Evolutionary conservation across 2,329 filamentous ascomycete species (phyloP), one percentile per base, ranked within the genome.

Genomic region (Xylariales sp.): DNA sequence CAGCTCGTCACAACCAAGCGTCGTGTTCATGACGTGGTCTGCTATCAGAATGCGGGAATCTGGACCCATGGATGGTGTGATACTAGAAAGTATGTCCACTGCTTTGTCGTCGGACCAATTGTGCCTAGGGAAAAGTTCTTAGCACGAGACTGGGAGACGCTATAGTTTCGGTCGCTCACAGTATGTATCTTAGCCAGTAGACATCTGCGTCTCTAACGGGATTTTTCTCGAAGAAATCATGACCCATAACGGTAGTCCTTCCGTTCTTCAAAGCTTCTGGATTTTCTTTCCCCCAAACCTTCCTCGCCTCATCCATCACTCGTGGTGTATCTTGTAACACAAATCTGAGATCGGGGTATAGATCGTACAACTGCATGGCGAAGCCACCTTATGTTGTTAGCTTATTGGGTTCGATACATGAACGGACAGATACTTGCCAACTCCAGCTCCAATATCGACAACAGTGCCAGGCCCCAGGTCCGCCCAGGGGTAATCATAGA

Each of bases 11-110:
- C 40, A 46, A 5, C 56, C 56, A 4, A 52, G 38, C 9, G 55
- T 57, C 12, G 55, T 58, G 45, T 60, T 59, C 56, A 59, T 61
- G 7, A 61, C 57, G 36, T 57, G 56, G n/a, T 60, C 57, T 38
- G 50, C 34, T n/a, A 50, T 43, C 42, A 57, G 43, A 31, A 52
- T 25, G 12, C 48, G 44, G 3, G 53, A 50, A 12, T 50, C 38
- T 12, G 24, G 25, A 21, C 38, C 34, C 45, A 47, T 47, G n/a
- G 37, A 14, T 5, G 28, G 14, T 19, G 18, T n/a, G 11, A 46
- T 43, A 10, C 12, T 27, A 9, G 38, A 38, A 11, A 54, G 43
- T 21, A 55, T 55, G 16, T 44, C 12, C 16, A 54, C 41, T 14
- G 43, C 48, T 33, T 53, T 52, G 10, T 51, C 46, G 27, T 55